A percentile compares a stretch with the other conserved stretches of the same genome.
These are phyloP conservation scores for Clitopilus hobsonii DNA, from an alignment of 768 basidiomycete genomes.

Conservation along the genomic window DNA sequence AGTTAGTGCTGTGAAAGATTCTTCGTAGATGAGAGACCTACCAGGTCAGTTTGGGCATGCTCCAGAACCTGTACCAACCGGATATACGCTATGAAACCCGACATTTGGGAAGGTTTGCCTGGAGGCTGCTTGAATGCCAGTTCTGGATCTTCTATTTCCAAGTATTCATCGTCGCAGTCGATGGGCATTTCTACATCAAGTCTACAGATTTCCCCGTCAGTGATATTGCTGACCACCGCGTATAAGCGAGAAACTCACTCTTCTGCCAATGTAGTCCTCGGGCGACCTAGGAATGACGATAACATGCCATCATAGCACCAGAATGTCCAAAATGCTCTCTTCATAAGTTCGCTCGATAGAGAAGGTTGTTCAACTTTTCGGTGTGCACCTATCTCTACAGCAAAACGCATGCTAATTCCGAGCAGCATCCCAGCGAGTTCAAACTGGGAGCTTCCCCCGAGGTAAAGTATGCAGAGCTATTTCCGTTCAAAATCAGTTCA, in stretches of 20 bases:
- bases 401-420: conserved; percentile 67
- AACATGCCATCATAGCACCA: conserved; percentile 47
- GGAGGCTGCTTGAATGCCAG: conserved; percentile 68
- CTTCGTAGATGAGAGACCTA: no score
- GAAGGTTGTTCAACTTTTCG: conserved; percentile 32
- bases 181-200: conserved; percentile 70
- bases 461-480: conserved; percentile 53
- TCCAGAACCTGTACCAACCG: conserved; percentile 64
- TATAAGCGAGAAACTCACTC: conserved; percentile 53
- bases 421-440: conserved; percentile 67
- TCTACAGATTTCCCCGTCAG: conserved; percentile 31
- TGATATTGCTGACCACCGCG: no score
- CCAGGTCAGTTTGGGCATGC: conserved; percentile 60
- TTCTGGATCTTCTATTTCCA: conserved; percentile 55
- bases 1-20: no score
- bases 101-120: conserved; percentile 49
- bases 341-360: conserved; percentile 69
- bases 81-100: conserved; percentile 51
- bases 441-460: conserved; percentile 54
- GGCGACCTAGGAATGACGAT: conserved; percentile 59
- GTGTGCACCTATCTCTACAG: conserved; percentile 80
- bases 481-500: no score
- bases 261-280: conserved; percentile 76
- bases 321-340: conserved; percentile 62
- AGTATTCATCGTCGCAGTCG: conserved; percentile 71